Evolutionary conservation across 441 rosid genomes (phyloP).

Genomic region (Erodium moschatum): DNA sequence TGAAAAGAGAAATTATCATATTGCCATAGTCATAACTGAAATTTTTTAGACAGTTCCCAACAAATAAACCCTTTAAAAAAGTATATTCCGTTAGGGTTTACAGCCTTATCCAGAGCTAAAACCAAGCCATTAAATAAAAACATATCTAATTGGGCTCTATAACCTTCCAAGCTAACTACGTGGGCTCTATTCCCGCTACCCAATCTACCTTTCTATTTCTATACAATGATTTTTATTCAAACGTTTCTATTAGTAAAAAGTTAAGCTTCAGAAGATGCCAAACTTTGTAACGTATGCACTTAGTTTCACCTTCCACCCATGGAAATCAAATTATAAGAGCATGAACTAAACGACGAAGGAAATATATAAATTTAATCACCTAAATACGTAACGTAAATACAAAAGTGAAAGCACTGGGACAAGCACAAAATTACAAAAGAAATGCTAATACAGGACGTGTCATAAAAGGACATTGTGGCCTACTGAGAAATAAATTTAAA

Average conservation of each 20-base stretch:
- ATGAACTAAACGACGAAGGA: conserved; percentile 4
- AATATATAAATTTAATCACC: background rate
- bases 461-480: background rate
- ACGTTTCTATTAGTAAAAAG: too few species aligned
- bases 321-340: background rate
- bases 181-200: too few species aligned
- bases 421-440: background rate
- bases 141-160: too few species aligned
- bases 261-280: background rate
- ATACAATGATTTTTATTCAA: too few species aligned
- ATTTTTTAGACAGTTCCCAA: background rate
- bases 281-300: background rate
- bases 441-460: background rate
- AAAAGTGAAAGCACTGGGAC: background rate
- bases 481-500: background rate
- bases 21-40: background rate
- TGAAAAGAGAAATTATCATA: background rate
- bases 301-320: background rate
- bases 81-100: too few species aligned
- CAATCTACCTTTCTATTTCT: too few species aligned
- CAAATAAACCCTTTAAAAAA: background rate
- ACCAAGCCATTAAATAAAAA: too few species aligned
- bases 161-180: too few species aligned
- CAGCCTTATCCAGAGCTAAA: too few species aligned
- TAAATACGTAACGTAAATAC: background rate